Evolutionary conservation across 2,329 filamentous ascomycete genomes (phyloP), one percentile per base, ranked within the genome.

Genomic region (Colletotrichum agaves): DNA sequence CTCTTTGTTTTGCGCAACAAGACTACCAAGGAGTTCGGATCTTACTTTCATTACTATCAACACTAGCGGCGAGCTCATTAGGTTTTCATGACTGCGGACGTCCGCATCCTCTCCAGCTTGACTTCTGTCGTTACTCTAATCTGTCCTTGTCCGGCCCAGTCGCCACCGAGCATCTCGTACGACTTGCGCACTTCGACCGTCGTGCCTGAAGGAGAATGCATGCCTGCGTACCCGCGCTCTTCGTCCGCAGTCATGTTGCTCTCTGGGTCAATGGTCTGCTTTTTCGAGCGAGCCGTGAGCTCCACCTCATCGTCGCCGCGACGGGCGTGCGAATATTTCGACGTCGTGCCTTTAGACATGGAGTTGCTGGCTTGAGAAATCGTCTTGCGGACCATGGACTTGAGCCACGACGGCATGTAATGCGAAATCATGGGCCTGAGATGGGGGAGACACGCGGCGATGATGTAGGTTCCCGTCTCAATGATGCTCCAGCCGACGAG

Each of bases 401-500:
- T 68, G 23, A 68, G 61, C 65, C 65, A 68, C 3, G 65, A 47
- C 17, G 65, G 65, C 23, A 61, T 68, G 61, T 68, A 68, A 55
- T 68, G 50, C 10, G 65, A 68, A n/a, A 68, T 68, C 65, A 68
- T 68, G 1, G 74, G 73, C 6, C 63, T 57, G 7, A 75, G 65
- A 49, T 71, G 69, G 0, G 74, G 72, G 15, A 75, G 55, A 49
- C 74, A 74, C 31, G 70, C 70, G 12, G 74, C 71, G 27, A 75
- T 71, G 65, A 75, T 75, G 61, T 68, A 68, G 17, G 61, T 68
- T 21, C 65, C 61, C 0, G 65, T 68, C 10, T 68, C 65, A 23
- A 68, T 60, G 5, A 68, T 68, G 41, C 65, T 68, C 65, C 65
- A 68, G 33, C 65, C 65, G 31, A 68, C 61, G 27, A 68, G 65